Base-by-base conservation (phyloP, 805 yeast genomes). In the Lachancea meyersii region DNA sequence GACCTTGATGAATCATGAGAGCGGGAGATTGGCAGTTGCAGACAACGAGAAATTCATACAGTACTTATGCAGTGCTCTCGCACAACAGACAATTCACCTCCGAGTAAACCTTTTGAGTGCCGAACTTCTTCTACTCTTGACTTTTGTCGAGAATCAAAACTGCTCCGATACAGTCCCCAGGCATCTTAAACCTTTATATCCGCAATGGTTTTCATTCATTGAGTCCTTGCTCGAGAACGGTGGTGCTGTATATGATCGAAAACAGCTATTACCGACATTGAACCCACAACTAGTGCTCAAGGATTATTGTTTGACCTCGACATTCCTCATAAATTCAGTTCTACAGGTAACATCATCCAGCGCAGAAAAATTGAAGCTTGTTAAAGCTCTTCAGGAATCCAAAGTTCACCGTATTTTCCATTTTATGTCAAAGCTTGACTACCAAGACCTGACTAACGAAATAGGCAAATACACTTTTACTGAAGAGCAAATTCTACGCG, bases 261-360 rank as follows among this genome's bases (percentile, higher is more conserved):
- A 31, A 13, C 14, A 30, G n/a, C 30, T 18, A 8, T 26, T 44
- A 4, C 23, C 35, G 26, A 43, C 53, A 14, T 40, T 49, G 3
- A 51, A 48, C 32, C 44, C 54, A 5, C 53, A 53, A n/a, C 49
- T 50, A 40, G 16, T 45, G 30, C 46, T 86, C 20, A 65, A 75
- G 46, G 95, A 88, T 44, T 89, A 85, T 60, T 73, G 83, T 13
- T 64, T 82, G 38, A 71, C 85, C 2, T 79, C 94, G 0, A 68
- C 87, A 69, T 73, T 85, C 31, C 69, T 91, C 32, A 68, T 87
- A 26, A 79, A 80, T 51, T 78, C 87, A 1, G 69, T 89, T 16
- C 70, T 77, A 11, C 73, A 68, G 49, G 77, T 55, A 46, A 62
- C 51, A 52, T 61, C 48, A 32, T 53, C 46, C 54, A 55, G 45